Percentiles rank a stretch among this genome's conserved stretches.
phyloP scores from a whole-genome alignment of 768 basidiomycete species.

The Mrakia blollopis region DNA sequence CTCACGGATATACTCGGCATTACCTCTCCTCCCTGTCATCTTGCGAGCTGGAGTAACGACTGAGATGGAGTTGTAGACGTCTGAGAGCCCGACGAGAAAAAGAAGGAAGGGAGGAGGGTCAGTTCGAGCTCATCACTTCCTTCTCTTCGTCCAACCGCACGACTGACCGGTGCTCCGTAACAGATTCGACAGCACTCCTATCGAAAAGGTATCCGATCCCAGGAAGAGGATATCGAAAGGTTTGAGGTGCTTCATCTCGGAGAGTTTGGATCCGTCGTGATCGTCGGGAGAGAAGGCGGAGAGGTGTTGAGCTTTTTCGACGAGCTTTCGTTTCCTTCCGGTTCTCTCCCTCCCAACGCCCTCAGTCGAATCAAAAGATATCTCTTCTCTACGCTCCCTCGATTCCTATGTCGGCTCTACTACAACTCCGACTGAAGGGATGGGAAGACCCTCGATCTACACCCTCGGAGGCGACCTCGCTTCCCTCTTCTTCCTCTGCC shows the following conservation, averaged over 20 bases:
- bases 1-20: slow-evolving; percentile 35
- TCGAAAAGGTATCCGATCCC: slow-evolving; percentile 85
- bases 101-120: not conserved
- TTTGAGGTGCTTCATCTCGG: slow-evolving; percentile 36
- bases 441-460: no score
- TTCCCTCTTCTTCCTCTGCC: no score
- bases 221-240: slow-evolving; percentile 76
- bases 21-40: slow-evolving; percentile 59
- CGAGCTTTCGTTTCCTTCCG: not conserved
- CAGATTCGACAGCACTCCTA: slow-evolving; percentile 61
- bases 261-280: slow-evolving; percentile 11
- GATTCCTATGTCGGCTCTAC: no score
- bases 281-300: not conserved
- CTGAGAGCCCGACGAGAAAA: slow-evolving; percentile 47
- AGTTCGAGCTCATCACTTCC: not conserved
- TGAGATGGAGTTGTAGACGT: slow-evolving; percentile 66
- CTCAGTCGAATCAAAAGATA: not conserved
- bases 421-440: no score
- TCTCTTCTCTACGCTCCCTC: no score
- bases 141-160: not conserved
- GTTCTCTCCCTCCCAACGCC: not conserved
- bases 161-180: slow-evolving; percentile 59
- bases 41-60: slow-evolving; percentile 71
- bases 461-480: no score
- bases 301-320: not conserved